Conservation (phyloP, 371 early-diverging fungal genomes). For the Apophysomyces trapeziformis region DNA sequence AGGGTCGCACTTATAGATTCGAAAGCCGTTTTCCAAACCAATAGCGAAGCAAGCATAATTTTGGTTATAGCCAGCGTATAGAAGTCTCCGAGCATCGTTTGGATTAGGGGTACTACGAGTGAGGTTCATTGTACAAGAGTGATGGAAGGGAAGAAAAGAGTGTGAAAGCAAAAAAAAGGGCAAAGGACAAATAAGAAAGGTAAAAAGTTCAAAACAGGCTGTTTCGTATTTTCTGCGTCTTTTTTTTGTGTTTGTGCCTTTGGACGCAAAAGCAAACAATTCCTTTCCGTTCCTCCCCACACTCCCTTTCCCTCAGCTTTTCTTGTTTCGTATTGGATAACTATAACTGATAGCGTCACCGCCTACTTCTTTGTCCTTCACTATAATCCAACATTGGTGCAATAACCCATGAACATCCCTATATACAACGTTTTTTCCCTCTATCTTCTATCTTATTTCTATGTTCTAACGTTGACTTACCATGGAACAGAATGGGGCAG, state of each 20-base stretch:
- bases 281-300: no score
- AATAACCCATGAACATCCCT: no score
- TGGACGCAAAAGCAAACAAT: no score
- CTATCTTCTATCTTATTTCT: not conserved
- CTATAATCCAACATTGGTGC: no score
- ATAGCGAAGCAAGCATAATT: conserved; percentile 94
- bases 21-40: conserved; percentile 89
- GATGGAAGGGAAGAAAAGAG: conserved; percentile 5
- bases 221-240: not conserved
- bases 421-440: not conserved
- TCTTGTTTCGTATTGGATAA: no score
- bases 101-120: conserved; percentile 53
- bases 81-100: conserved; percentile 60
- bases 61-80: conserved; percentile 75
- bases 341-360: no score
- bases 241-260: not conserved
- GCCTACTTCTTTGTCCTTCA: no score
- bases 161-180: not conserved
- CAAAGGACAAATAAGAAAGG: not conserved
- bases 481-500: no score
- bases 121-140: conserved; percentile 54
- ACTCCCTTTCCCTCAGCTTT: no score
- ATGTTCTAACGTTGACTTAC: no score
- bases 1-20: conserved; percentile 95
- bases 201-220: no score